phyloP scores from a whole-genome alignment of 805 yeast genomes.

The Starmerella sirachaensis region DNA sequence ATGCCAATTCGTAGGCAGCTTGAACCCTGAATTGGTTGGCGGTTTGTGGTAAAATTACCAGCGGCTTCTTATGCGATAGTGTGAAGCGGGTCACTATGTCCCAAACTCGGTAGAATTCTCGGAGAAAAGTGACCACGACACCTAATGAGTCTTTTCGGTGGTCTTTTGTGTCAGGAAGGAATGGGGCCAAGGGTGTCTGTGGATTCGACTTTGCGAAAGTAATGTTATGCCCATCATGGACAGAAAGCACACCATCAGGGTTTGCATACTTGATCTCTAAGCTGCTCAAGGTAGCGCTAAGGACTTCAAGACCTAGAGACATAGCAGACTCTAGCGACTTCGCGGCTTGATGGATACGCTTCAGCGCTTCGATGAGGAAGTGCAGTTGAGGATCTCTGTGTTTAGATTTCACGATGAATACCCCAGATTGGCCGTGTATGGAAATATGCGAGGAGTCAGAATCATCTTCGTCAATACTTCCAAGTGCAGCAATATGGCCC shows the following conservation, averaged over 20 bases:
- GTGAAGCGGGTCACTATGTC: conserved; percentile 11
- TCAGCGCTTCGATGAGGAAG: conserved; percentile 7
- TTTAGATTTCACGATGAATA: conserved; percentile 8
- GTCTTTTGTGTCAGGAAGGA: conserved; percentile 22
- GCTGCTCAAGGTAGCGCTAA: conserved; percentile 15
- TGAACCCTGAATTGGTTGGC: conserved; percentile 14
- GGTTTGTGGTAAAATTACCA: conserved; percentile 23
- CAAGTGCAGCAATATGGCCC: conserved; percentile 12
- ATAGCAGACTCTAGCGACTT: conserved; percentile 19
- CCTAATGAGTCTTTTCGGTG: conserved; percentile 15
- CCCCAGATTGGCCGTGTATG: conserved; percentile 10
- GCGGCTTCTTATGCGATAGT: background rate
- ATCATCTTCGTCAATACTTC: conserved; percentile 1
- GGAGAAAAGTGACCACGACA: conserved; percentile 15
- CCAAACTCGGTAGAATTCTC: conserved; percentile 16
- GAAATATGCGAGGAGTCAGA: conserved; percentile 2
- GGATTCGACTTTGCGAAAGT: conserved; percentile 19
- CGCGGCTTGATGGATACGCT: conserved; percentile 18
- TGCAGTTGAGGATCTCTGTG: conserved; percentile 4
- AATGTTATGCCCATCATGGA: conserved; percentile 14
- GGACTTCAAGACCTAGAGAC: conserved; percentile 15
- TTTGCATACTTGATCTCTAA: conserved; percentile 19
- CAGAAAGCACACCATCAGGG: conserved; percentile 12
- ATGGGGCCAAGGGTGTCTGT: conserved; percentile 20
- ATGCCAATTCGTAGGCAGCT: conserved; percentile 9